Evolutionary conservation across 495 filamentous ascomycete species (phyloP), one percentile per base, ranked within the genome.

Genomic region (Chaetomium cochliodes): DNA sequence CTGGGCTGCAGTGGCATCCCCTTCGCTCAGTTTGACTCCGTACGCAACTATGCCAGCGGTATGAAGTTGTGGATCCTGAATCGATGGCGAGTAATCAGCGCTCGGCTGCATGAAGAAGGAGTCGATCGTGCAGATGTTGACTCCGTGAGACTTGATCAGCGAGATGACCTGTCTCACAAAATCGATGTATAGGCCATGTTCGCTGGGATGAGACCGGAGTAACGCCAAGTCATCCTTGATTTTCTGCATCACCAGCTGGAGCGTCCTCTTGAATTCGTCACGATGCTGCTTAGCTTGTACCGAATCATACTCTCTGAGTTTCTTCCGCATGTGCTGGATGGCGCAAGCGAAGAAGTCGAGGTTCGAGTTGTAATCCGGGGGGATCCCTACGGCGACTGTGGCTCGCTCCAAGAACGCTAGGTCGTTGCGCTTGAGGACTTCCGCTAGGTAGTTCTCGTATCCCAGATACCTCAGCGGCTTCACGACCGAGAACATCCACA

Each of bases 61-160:
- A 46, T 81, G 81, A 6, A 85, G 74, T 7, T 76, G 74, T 0
- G 81, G 81, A 62, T 85, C 82, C 26, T 79, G 73, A n/a, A 74
- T 57, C 2, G 78, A 72, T 0, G 82, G 81, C 18, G 78, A 79
- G 68, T 85, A 85, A 53, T 79, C 76, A 3, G 58, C 69, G 47
- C 77, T 80, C 20, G 79, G 78, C 26, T 76, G 76, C 28, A 79
- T 77, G 68, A 80, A 85, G 70, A 81, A 85, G 6, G 71, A 64
- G 58, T 79, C 78, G 5, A 81, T 66, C 20, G 73, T 67, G 56
- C 76, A 77, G 47, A 85, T 74, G 58, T 78, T 77, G 30, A 72
- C 72, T 30, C 72, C 76, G 66, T 82, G 76, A 0, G 79, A 81
- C 63, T 78, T 77, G 58, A 85, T 78, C 28, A 79, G 67, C 0